Evolutionary conservation across 768 basidiomycete species (phyloP).

Genomic region (Collybiopsis luxurians): DNA sequence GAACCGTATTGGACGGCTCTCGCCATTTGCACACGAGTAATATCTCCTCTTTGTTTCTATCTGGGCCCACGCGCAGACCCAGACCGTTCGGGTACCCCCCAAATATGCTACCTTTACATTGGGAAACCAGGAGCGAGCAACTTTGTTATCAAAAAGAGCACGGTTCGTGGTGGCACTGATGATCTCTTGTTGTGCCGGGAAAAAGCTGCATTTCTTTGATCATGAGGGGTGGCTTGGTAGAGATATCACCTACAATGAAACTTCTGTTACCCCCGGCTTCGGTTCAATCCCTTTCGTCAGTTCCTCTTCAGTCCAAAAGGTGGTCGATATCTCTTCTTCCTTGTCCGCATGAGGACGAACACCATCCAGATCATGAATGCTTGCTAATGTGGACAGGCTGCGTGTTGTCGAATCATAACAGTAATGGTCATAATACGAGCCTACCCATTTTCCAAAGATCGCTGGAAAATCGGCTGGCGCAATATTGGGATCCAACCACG

Average conservation of each 20-base stretch:
- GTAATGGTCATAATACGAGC: conserved; percentile 13
- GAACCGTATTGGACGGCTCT: not conserved
- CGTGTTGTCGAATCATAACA: not conserved
- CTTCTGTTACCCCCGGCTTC: conserved; percentile 3
- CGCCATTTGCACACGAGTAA: not conserved
- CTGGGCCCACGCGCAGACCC: conserved; percentile 7
- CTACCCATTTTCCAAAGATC: conserved; percentile 10
- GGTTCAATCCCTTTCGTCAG: not conserved
- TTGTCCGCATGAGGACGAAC: not conserved
- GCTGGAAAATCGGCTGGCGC: conserved; percentile 7
- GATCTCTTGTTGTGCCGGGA: not conserved
- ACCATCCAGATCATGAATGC: conserved; percentile 3
- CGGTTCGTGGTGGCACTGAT: not conserved
- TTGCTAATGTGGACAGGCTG: not conserved
- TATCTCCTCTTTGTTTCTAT: conserved; percentile 12
- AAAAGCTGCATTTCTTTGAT: not conserved
- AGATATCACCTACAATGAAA: not conserved
- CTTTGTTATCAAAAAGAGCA: conserved; percentile 9
- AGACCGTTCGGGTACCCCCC: not conserved
- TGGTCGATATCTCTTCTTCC: conserved; percentile 1
- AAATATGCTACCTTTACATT: conserved; percentile 2
- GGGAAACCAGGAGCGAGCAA: conserved; percentile 6
- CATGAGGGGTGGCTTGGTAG: not conserved
- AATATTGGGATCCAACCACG: conserved; percentile 7
- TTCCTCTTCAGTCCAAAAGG: conserved; percentile 11